Conservation (phyloP, 331 rosid genomes). For the Saraca asoca region DNA sequence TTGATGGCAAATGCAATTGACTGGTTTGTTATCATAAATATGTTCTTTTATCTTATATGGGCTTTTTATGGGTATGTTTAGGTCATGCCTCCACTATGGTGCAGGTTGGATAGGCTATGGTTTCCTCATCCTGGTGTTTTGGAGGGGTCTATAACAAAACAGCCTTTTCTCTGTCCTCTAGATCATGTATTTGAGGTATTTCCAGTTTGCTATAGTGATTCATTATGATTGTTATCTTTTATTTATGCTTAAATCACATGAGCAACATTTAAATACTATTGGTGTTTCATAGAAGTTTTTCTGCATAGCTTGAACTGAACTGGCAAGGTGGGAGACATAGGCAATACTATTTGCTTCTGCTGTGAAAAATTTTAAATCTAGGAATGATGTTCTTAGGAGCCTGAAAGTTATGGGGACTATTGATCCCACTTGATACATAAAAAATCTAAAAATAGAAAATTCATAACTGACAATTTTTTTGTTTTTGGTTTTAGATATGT, state of each 20-base stretch:
- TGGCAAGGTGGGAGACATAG: not conserved
- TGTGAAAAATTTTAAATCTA: too few species aligned
- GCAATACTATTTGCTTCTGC: too few species aligned
- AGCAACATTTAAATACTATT: too few species aligned
- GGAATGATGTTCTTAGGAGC: too few species aligned
- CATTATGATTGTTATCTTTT: too few species aligned
- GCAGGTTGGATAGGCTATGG: slow-evolving; percentile 96
- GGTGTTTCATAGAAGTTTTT: slow-evolving; percentile 16
- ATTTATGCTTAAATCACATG: too few species aligned
- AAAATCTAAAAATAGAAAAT: too few species aligned
- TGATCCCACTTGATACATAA: too few species aligned
- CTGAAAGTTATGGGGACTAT: too few species aligned
- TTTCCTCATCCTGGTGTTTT: slow-evolving; percentile 94
- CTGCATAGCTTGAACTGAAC: not conserved
- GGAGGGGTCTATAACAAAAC: slow-evolving; percentile 86
- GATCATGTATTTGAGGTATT: slow-evolving; percentile 98
- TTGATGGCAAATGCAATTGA: slow-evolving; percentile 14
- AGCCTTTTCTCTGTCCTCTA: slow-evolving; percentile 92
- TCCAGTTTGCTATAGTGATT: not conserved
- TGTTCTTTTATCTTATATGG: slow-evolving; percentile 35
- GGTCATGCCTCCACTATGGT: slow-evolving; percentile 99
- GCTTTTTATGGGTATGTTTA: slow-evolving; percentile 39
- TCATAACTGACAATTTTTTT: too few species aligned
- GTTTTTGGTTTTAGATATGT: too few species aligned
- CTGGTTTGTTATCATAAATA: slow-evolving; percentile 15